Conservation (phyloP, 106 monocot species). For the Iris macrosiphon region DNA sequence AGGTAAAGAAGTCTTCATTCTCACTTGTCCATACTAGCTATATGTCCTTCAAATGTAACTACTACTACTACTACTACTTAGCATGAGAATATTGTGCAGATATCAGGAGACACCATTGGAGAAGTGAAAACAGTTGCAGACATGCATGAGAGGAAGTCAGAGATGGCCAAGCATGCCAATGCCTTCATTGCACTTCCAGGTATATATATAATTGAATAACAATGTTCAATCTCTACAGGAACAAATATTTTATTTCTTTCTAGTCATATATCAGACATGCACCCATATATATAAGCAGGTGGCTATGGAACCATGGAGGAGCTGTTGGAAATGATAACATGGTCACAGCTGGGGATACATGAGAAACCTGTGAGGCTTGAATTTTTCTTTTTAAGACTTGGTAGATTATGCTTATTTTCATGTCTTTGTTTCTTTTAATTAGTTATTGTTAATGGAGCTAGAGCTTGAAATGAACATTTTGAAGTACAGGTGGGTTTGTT, state of each 20-base stretch:
- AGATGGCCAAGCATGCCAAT: slow-evolving; percentile 77
- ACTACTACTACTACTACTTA: too few species aligned
- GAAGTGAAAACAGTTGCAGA: slow-evolving; percentile 65
- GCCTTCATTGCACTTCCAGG: slow-evolving; percentile 94
- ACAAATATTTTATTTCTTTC: neutral
- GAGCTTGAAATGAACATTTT: neutral
- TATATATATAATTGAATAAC: neutral
- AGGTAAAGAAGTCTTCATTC: slow-evolving; percentile 30
- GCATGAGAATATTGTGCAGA: too few species aligned
- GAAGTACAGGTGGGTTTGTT: slow-evolving; percentile 66
- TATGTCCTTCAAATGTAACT: too few species aligned
- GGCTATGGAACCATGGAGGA: slow-evolving; percentile 97
- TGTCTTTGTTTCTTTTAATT: neutral
- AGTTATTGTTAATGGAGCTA: neutral
- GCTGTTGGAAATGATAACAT: slow-evolving; percentile 82
- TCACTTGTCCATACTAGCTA: too few species aligned
- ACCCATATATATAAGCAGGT: slow-evolving; percentile 21
- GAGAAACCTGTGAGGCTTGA: slow-evolving; percentile 60
- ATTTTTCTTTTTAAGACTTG: neutral
- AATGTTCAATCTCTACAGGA: neutral
- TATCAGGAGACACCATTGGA: slow-evolving; percentile 69
- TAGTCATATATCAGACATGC: neutral
- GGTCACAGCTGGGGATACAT: slow-evolving; percentile 89
- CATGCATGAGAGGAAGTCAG: slow-evolving; percentile 93
- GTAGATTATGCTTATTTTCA: neutral